Base-by-base conservation (phyloP, 148 eudicot species). In the Euryodendron excelsum region DNA sequence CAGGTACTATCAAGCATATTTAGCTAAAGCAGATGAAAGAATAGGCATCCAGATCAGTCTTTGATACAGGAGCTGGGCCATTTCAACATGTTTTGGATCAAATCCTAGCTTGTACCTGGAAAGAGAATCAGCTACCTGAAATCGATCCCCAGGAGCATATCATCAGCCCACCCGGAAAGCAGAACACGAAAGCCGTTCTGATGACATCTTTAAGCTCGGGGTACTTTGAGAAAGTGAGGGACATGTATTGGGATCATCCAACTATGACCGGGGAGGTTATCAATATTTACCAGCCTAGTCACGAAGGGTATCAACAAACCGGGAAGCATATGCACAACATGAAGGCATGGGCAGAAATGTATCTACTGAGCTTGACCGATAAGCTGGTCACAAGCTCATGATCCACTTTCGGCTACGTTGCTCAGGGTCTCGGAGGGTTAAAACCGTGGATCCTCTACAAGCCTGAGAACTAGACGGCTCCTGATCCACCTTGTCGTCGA, bases 271-370 rank as follows among this genome's bases (percentile, higher is more conserved):
- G 98, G 5, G 98, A 92, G 33, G 60, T 86, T 27, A 78, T 96
- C 39, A 79, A 86, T 18, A 88, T 96, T 78, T 85, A 72, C 78
- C 99, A 96, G 78, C 99, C 99, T 15, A 96, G 99, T 74, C 89
- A 93, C 8, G 99, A 96, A 84, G 89, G 79, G 78, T 80, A 85
- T 55, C 98, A 96, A 75, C 93, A 92, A 75, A 87, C 90, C 0
- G 88, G 84, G 69, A 89, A 90, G 79, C 84, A 80, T 56, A 86
- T 50, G 63, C 99, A 96, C 75, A 86, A 88, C 72, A 78, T 86
- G 72, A 96, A 96, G 79, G 98, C 99, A 27, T 93, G 89, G 93
- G 98, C 99, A 31, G 99, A 96, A 81, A 96, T 96, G 90, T 96
- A 93, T 80, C 77, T 96, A 21, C 91, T 96, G 25, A 92, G 98